phyloP scores from a whole-genome alignment of 768 basidiomycete species.

The Mycena maculata region DNA sequence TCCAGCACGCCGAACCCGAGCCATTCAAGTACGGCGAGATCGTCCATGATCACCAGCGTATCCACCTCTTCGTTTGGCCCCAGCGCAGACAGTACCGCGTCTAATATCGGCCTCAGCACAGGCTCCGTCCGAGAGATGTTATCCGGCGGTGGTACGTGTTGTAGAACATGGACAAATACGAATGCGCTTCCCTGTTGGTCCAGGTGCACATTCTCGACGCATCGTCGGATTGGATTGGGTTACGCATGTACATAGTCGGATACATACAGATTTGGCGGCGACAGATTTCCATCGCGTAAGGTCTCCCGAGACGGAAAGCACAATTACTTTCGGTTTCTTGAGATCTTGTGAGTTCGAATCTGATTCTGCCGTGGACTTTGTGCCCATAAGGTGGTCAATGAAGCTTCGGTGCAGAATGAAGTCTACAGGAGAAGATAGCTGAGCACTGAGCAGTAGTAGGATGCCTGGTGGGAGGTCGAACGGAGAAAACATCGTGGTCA shows the following conservation, averaged over 20 bases:
- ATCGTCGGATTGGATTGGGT: too few relatives aligned
- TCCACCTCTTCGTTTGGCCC: slow-evolving; percentile 23
- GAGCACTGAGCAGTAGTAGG: slow-evolving; percentile 74
- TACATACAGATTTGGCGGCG: slow-evolving; percentile 71
- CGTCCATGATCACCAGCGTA: slow-evolving; percentile 74
- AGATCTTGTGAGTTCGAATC: too few relatives aligned
- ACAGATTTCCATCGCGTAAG: slow-evolving; percentile 72
- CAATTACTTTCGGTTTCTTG: slow-evolving; percentile 50
- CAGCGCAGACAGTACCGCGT: slow-evolving; percentile 48
- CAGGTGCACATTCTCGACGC: slow-evolving; percentile 53
- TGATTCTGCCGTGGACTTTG: slow-evolving; percentile 1
- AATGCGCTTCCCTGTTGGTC: slow-evolving; percentile 54
- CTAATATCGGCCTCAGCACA: slow-evolving; percentile 48
- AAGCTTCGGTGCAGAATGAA: slow-evolving; percentile 74
- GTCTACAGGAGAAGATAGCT: slow-evolving; percentile 76
- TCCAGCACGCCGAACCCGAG: slow-evolving; percentile 67
- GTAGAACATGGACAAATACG: slow-evolving; percentile 64
- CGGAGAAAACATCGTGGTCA: slow-evolving; percentile 61
- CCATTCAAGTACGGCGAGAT: slow-evolving; percentile 77
- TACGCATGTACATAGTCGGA: too few relatives aligned
- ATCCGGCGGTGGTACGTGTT: slow-evolving; percentile 47
- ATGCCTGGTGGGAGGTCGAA: slow-evolving; percentile 62
- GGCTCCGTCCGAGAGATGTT: slow-evolving; percentile 31
- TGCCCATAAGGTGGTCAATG: slow-evolving; percentile 60
- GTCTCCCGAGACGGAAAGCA: slow-evolving; percentile 70